Base-by-base conservation (phyloP, 176 grass and related monocot species). In the Zea luxurians region DNA sequence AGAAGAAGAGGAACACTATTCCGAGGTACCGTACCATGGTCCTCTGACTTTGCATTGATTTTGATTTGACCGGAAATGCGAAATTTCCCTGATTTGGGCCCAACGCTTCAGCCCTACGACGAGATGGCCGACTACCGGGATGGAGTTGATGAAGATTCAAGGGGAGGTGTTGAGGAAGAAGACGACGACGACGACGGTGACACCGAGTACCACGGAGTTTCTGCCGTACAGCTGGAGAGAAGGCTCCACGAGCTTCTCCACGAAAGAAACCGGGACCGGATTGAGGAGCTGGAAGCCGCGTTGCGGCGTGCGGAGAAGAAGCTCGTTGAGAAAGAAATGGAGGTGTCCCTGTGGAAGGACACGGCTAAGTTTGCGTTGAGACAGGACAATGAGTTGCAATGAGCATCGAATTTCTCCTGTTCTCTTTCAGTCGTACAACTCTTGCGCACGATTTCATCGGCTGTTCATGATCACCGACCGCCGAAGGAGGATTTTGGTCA, bases 211-310 rank as follows among this genome's bases (percentile, higher is more conserved):
- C 57, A 50, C 7, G 84, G 84, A 2, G 84, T 90, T 0, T 76
- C 64, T 43, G 76, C 84, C 0, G 0, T 90, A 0, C 84, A 76
- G 84, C 58, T 90, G 65, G 88, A 87, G 84, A 79, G 88, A 42
- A 50, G 88, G 70, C 84, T 90, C 21, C 84, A 87, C 44, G 84
- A 87, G 48, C 83, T 90, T 48, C 88, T 90, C 69, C 88, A 90
- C 2, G 75, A 79, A 54, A n/a, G 83, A 58, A 83, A 86, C 62
- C 80, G 75, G 66, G 80, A 86, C 1, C 48, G 80, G n/a, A 90
- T 90, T 2, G 80, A 80, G 27, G 84, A 87, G 71, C 69, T 90
- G 76, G 84, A 90, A 38, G 21, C 42, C 0, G 84, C 84, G 36
- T 50, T 90, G 65, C 76, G 58, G n/a, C 8, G 84, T 8, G 66